Conservation (phyloP, 176 grass and related monocot species). For the Carex cristatella region DNA sequence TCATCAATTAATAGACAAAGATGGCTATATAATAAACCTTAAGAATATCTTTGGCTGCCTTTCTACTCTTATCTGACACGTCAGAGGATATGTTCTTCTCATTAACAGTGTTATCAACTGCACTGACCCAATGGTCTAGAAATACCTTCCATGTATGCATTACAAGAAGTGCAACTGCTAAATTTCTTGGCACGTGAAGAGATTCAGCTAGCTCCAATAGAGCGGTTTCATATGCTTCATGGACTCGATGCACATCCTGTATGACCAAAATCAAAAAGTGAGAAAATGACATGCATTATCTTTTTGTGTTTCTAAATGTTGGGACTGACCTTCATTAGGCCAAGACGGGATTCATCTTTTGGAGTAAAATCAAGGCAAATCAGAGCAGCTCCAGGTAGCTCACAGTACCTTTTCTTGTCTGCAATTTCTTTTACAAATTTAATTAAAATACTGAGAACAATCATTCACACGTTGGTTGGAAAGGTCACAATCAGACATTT, state of each 20-base stretch:
- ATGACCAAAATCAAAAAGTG: slow-evolving; percentile 23
- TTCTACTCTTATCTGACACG: slow-evolving; percentile 44
- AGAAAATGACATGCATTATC: slow-evolving; percentile 10
- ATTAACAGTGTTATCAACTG: slow-evolving; percentile 39
- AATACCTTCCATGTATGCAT: slow-evolving; percentile 94
- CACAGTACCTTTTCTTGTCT: slow-evolving; percentile 37
- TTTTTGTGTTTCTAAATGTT: slow-evolving; percentile 9
- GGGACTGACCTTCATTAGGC: slow-evolving; percentile 50
- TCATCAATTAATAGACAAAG: slow-evolving; percentile 11
- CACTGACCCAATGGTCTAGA: slow-evolving; percentile 67
- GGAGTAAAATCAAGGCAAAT: slow-evolving; percentile 55
- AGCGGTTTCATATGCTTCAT: slow-evolving; percentile 75
- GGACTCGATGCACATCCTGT: slow-evolving; percentile 68
- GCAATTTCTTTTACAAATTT: slow-evolving; percentile 2
- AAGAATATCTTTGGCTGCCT: slow-evolving; percentile 69
- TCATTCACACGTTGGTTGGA: neutral
- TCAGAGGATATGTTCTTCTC: slow-evolving; percentile 46
- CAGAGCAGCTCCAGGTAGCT: slow-evolving; percentile 78
- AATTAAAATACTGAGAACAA: neutral
- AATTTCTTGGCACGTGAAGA: slow-evolving; percentile 74
- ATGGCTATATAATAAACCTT: slow-evolving; percentile 46
- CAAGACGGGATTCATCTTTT: slow-evolving; percentile 43
- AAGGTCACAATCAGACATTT: neutral
- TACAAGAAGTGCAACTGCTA: slow-evolving; percentile 66
- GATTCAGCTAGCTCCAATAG: slow-evolving; percentile 72